phyloP scores from a whole-genome alignment of 495 filamentous ascomycete species.

The Tuber melanosporum region DNA sequence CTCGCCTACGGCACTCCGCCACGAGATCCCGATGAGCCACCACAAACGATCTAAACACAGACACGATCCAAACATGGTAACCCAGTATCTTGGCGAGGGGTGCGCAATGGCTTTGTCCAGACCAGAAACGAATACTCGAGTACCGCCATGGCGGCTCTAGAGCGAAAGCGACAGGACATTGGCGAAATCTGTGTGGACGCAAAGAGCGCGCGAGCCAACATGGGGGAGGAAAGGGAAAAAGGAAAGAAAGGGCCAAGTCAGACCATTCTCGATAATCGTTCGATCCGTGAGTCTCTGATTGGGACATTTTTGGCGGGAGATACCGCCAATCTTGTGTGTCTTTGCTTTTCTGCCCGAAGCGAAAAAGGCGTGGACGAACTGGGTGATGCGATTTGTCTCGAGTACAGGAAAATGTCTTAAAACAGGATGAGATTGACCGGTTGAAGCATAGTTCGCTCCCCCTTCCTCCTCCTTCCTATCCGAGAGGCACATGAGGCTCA shows the following conservation, averaged over 20 bases:
- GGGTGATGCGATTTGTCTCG: neutral
- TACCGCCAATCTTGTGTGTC: neutral
- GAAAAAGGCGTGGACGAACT: neutral
- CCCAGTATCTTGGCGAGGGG: neutral
- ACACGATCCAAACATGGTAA: neutral
- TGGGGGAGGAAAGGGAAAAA: neutral
- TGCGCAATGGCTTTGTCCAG: neutral
- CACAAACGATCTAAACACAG: neutral
- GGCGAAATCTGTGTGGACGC: neutral
- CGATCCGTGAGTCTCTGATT: neutral
- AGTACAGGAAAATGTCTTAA: neutral
- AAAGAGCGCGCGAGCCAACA: neutral
- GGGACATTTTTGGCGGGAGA: neutral
- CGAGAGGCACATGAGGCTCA: neutral
- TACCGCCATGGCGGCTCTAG: neutral
- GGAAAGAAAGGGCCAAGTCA: neutral
- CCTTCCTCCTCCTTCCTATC: neutral
- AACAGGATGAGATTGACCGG: neutral
- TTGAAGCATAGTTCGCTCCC: neutral
- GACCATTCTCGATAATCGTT: neutral
- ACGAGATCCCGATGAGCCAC: conserved; percentile 4
- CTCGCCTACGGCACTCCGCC: neutral
- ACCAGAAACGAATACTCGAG: neutral
- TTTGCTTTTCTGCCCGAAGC: neutral
- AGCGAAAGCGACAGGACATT: neutral